Percentiles rank a stretch among this genome's conserved stretches.
Evolutionary conservation across 768 basidiomycete genomes (phyloP).

Genomic region (Leccinum olivaceopallidum): DNA sequence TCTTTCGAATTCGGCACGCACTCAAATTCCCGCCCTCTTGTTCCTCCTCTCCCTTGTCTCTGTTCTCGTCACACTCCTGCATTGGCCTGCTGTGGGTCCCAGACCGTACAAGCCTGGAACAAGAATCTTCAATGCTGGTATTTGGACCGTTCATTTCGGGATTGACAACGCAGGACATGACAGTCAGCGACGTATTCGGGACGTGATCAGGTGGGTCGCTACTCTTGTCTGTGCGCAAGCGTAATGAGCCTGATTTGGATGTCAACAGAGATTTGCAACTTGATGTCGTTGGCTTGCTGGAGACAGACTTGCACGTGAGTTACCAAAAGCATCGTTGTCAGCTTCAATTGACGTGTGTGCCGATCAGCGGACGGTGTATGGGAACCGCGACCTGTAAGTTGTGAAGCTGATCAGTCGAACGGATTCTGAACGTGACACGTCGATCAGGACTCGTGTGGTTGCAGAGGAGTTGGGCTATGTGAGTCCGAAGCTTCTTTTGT

Average conservation of each 20-base stretch:
- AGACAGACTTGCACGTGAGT: slow-evolving; percentile 83
- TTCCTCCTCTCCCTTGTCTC: slow-evolving; percentile 46
- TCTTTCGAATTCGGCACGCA: slow-evolving; percentile 22
- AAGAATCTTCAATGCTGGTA: slow-evolving; percentile 75
- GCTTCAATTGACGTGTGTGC: background rate
- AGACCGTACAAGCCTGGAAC: slow-evolving; percentile 62
- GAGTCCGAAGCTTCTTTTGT: slow-evolving; percentile 28
- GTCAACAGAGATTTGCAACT: slow-evolving; percentile 70
- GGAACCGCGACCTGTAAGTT: slow-evolving; percentile 79
- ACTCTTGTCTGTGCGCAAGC: background rate
- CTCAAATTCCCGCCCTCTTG: slow-evolving; percentile 37
- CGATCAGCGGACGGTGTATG: slow-evolving; percentile 66
- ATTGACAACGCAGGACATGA: slow-evolving; percentile 41
- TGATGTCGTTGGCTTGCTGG: slow-evolving; percentile 82
- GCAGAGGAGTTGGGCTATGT: slow-evolving; percentile 83
- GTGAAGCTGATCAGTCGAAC: background rate
- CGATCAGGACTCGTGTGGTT: slow-evolving; percentile 65
- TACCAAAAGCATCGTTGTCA: background rate
- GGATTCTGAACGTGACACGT: slow-evolving; percentile 5
- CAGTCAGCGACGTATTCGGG: slow-evolving; percentile 36
- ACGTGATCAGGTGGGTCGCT: slow-evolving; percentile 60
- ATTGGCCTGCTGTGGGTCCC: slow-evolving; percentile 49
- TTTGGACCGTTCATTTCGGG: slow-evolving; percentile 94
- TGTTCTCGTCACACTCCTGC: slow-evolving; percentile 53
- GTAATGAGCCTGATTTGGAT: background rate